A percentile compares a stretch with the other conserved stretches of the same genome.
Conservation (phyloP, 2,329 filamentous ascomycete genomes). For the Tolypocladium pustulatum region DNA sequence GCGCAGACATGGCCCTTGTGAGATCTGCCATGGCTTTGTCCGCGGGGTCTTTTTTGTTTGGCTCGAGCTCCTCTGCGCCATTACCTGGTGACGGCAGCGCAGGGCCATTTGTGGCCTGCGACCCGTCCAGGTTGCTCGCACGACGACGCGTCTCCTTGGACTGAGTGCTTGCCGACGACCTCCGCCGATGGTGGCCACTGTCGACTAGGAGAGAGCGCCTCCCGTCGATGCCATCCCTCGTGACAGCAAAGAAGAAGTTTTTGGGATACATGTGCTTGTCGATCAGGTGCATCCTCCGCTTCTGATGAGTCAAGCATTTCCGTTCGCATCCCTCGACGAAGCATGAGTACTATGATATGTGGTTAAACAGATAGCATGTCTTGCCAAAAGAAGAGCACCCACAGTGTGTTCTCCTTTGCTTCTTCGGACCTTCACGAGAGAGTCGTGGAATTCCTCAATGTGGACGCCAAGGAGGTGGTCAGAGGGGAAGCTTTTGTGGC, state of each 20-base stretch:
- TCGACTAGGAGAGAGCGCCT: constrained; percentile 67
- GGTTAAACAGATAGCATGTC: neutral
- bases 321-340: constrained; percentile 83
- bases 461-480: constrained; percentile 71
- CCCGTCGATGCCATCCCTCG: constrained; percentile 82
- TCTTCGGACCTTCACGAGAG: constrained; percentile 58
- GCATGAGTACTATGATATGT: constrained; percentile 58
- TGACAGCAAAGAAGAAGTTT: constrained; percentile 79
- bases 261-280: constrained; percentile 90
- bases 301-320: constrained; percentile 72
- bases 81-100: constrained; percentile 8
- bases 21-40: constrained; percentile 53
- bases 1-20: constrained; percentile 56
- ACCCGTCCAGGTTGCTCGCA: constrained; percentile 19
- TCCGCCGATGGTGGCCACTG: constrained; percentile 34
- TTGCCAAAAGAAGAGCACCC: constrained; percentile 19
- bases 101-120: constrained; percentile 7
- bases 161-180: constrained; percentile 30
- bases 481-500: constrained; percentile 79
- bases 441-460: constrained; percentile 85
- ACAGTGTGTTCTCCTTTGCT: constrained; percentile 83
- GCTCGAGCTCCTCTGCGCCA: constrained; percentile 3
- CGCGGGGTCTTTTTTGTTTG: constrained; percentile 12
- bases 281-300: constrained; percentile 78
- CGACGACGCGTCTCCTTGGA: constrained; percentile 22